phyloP scores from a whole-genome alignment of 2,329 filamentous ascomycete genomes.

The Raffaelea albimanens region DNA sequence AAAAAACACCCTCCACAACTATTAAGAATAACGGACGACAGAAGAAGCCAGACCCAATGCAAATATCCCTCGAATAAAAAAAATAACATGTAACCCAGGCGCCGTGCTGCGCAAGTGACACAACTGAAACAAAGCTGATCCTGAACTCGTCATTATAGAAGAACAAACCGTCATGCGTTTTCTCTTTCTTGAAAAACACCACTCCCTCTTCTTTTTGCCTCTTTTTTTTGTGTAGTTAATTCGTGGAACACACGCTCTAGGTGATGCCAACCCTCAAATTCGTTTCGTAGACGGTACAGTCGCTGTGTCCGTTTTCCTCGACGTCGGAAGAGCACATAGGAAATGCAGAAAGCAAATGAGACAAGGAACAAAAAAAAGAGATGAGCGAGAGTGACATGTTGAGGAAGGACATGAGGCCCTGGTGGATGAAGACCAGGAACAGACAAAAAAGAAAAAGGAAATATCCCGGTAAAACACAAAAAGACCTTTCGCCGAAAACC shows the following conservation, averaged over 20 bases:
- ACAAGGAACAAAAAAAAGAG: not conserved
- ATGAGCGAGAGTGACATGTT: no score
- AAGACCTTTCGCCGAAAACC: not conserved
- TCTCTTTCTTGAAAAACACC: not conserved
- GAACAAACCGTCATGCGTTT: constrained; percentile 7
- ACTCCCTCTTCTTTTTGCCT: constrained; percentile 1
- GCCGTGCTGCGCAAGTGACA: constrained; percentile 14
- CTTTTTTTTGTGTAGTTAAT: constrained; percentile 1
- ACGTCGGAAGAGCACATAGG: no score
- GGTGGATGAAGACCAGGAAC: not conserved
- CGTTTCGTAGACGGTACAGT: no score
- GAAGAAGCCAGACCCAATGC: constrained; percentile 14
- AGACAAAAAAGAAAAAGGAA: not conserved
- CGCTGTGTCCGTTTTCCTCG: no score
- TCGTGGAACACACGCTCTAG: no score
- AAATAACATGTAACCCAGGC: constrained; percentile 11
- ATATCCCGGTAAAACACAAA: not conserved
- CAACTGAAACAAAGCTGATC: constrained; percentile 9
- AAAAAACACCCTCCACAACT: constrained; percentile 2
- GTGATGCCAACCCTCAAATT: no score
- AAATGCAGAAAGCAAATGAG: no score
- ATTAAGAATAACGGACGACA: constrained; percentile 10
- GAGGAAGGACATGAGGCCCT: no score
- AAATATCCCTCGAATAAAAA: constrained; percentile 4
- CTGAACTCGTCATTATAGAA: constrained; percentile 13